Evolutionary conservation across 2,329 filamentous ascomycete species (phyloP).

Genomic region (Microdochium paspali): DNA sequence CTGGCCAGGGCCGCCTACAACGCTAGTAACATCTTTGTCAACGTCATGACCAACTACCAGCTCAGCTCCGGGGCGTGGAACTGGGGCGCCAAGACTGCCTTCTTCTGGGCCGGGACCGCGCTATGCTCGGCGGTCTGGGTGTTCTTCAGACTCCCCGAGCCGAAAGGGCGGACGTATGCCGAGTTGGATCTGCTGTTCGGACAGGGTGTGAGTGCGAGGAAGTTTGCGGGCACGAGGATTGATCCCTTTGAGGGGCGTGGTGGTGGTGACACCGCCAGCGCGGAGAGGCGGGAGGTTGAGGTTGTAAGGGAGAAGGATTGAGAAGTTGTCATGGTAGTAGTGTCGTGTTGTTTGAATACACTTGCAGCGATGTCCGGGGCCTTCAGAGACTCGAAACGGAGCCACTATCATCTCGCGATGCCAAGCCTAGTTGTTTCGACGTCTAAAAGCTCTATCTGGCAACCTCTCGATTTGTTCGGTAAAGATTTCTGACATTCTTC

Average conservation of each 20-base stretch:
- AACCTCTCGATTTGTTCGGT: too few relatives aligned
- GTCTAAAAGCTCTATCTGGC: too few relatives aligned
- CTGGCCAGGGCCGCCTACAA: constrained; percentile 38
- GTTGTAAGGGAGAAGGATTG: too few relatives aligned
- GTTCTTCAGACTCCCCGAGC: constrained; percentile 42
- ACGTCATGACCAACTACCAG: constrained; percentile 38
- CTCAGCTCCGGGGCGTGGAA: constrained; percentile 35
- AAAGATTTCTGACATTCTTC: too few relatives aligned
- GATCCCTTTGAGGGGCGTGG: constrained; percentile 21
- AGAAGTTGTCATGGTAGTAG: too few relatives aligned
- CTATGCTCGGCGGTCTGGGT: constrained; percentile 38
- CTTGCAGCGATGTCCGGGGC: too few relatives aligned
- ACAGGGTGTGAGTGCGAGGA: constrained; percentile 25
- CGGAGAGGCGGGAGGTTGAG: too few relatives aligned
- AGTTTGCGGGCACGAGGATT: constrained; percentile 27
- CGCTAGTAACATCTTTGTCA: constrained; percentile 39
- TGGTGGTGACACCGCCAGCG: not conserved
- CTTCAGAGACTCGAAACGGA: too few relatives aligned
- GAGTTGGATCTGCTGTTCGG: constrained; percentile 33
- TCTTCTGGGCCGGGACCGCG: constrained; percentile 38
- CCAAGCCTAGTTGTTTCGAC: too few relatives aligned
- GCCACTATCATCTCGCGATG: too few relatives aligned
- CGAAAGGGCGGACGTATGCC: constrained; percentile 36
- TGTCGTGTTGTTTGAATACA: too few relatives aligned
- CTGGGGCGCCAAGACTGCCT: constrained; percentile 36